Evolutionary conservation across 2,329 filamentous ascomycete genomes (phyloP).

Genomic region (Pseudogymnoascus sp.): DNA sequence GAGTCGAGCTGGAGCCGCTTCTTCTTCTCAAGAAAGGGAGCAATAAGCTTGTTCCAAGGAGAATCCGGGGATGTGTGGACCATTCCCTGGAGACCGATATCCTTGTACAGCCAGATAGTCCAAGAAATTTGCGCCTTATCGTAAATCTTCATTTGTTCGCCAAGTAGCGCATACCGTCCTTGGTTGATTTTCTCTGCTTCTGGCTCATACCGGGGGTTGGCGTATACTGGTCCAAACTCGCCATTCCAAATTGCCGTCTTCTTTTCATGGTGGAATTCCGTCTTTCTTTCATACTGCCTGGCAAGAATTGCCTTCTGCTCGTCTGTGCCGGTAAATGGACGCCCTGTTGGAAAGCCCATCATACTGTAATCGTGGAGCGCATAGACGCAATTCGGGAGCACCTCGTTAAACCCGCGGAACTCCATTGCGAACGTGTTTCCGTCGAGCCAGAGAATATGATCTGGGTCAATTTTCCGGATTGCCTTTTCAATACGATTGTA

Average conservation of each 20-base stretch:
- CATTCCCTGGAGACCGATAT: constrained; percentile 47
- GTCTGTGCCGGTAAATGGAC: constrained; percentile 32
- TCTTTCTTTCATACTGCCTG: constrained; percentile 37
- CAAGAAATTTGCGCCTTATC: constrained; percentile 41
- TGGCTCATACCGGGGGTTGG: constrained; percentile 18
- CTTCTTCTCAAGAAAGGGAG: constrained; percentile 47
- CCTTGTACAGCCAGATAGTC: constrained; percentile 52
- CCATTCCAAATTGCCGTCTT: constrained; percentile 42
- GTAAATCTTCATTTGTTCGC: constrained; percentile 41
- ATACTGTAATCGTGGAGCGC: constrained; percentile 36
- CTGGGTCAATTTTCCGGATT: constrained; percentile 37
- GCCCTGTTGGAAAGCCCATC: constrained; percentile 36
- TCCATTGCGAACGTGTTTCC: constrained; percentile 39
- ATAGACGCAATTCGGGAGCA: constrained; percentile 38
- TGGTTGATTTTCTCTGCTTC: constrained; percentile 33
- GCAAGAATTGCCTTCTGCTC: constrained; percentile 35
- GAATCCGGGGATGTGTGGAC: constrained; percentile 38
- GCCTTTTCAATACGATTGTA: constrained; percentile 39
- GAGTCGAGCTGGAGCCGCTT: constrained; percentile 42
- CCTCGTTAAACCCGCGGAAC: constrained; percentile 34
- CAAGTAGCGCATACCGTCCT: constrained; percentile 35
- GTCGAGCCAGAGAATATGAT: constrained; percentile 39
- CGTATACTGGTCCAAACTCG: constrained; percentile 40
- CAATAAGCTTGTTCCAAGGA: constrained; percentile 41
- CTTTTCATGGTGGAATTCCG: constrained; percentile 36